A percentile compares a stretch with the other conserved stretches of the same genome.
Conservation (phyloP, 2,329 filamentous ascomycete species). For the Claviceps maximensis region DNA sequence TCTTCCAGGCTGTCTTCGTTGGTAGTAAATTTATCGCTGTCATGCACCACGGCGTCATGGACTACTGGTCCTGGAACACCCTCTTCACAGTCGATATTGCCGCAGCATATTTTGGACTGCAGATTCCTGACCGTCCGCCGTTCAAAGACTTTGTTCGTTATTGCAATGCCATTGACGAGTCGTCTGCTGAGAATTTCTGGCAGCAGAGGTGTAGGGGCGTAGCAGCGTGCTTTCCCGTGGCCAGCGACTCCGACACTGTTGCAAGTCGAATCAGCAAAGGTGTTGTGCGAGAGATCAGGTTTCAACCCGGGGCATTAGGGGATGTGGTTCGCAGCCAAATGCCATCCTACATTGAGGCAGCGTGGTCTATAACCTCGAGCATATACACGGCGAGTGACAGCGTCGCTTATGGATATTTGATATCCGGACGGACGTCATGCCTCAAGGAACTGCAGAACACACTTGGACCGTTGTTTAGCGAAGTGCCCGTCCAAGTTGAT, state of each 20-base stretch:
- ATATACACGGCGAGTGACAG: conserved; percentile 5
- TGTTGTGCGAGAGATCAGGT: not conserved
- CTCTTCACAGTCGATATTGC: not conserved
- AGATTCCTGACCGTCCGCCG: not conserved
- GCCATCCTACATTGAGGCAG: conserved; percentile 4
- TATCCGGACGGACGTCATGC: conserved; percentile 3
- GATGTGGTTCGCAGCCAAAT: conserved; percentile 1
- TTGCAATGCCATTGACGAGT: conserved; percentile 1
- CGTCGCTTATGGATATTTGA: conserved; percentile 1
- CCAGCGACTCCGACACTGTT: not conserved
- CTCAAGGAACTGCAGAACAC: not conserved
- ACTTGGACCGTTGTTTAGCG: conserved; percentile 3
- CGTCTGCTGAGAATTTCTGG: conserved; percentile 1
- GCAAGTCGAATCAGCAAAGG: not conserved
- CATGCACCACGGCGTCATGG: conserved; percentile 4
- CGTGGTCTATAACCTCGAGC: conserved; percentile 5
- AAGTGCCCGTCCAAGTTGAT: conserved; percentile 4
- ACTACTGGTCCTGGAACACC: conserved; percentile 1
- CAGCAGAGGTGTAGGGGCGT: not conserved
- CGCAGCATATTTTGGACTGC: not conserved
- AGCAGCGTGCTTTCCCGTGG: not conserved
- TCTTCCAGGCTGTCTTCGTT: not conserved
- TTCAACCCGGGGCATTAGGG: not conserved
- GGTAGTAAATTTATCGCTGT: not conserved
- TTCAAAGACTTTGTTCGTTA: conserved; percentile 3